Evolutionary conservation across 2,329 filamentous ascomycete species (phyloP).

Genomic region (Colletotrichum tabaci): DNA sequence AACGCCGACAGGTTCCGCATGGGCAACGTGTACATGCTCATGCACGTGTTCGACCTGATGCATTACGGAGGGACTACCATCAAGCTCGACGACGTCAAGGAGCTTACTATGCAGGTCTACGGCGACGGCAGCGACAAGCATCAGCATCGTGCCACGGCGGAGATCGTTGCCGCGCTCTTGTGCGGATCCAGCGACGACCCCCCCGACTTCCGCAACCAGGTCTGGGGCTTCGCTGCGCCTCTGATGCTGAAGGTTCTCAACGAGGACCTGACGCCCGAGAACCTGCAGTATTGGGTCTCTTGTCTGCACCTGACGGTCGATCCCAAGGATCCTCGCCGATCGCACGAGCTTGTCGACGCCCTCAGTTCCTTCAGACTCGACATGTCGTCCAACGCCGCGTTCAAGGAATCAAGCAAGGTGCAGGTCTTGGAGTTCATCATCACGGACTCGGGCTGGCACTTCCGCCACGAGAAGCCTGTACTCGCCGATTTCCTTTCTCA

Average conservation of each 20-base stretch:
- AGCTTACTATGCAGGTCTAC: constrained; percentile 82
- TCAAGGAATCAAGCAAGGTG: constrained; percentile 98
- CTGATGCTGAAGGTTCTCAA: constrained; percentile 88
- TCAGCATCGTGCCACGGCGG: constrained; percentile 94
- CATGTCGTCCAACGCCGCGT: constrained; percentile 95
- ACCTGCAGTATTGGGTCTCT: constrained; percentile 93
- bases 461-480: constrained; percentile 90
- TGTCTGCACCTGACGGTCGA: constrained; percentile 92
- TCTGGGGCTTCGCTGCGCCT: constrained; percentile 93
- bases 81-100: constrained; percentile 90
- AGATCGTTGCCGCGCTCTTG: constrained; percentile 90
- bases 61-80: constrained; percentile 82
- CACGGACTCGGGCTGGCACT: constrained; percentile 94
- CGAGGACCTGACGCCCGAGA: constrained; percentile 95
- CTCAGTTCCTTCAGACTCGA: constrained; percentile 90
- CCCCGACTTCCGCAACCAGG: constrained; percentile 78
- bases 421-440: constrained; percentile 91
- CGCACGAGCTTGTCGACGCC: constrained; percentile 87
- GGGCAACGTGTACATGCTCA: constrained; percentile 87
- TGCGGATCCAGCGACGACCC: constrained; percentile 85
- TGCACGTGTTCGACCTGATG: constrained; percentile 92
- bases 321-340: constrained; percentile 89
- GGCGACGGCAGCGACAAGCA: constrained; percentile 97
- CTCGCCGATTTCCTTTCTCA: constrained; percentile 90
- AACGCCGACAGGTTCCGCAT: constrained; percentile 90